Base-by-base conservation (phyloP, 805 yeast genomes). In the Lipomyces spencermartinsiae region DNA sequence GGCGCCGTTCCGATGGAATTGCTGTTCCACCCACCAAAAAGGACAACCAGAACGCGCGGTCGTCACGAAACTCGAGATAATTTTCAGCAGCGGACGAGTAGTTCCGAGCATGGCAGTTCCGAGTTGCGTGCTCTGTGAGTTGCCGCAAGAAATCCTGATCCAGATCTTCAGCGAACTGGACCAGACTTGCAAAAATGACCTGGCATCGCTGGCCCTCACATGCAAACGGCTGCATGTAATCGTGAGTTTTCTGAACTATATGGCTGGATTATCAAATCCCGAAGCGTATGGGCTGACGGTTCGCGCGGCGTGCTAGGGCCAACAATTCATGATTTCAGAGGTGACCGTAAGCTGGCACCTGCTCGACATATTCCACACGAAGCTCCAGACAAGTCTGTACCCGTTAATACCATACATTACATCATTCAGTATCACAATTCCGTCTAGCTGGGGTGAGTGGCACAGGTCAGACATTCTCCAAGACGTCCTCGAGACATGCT, bases 361-460 rank as follows among this genome's bases (percentile, higher is more conserved):
- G 12, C 66, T 68, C 31, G 71, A 68, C 53, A 54, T 53, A 12
- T 62, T 68, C 62, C 33, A 60, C 51, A 29, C 25, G 16, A 34
- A 62, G 59, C 35, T 65, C 37, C 54, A 56, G 37, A 59, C 57
- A 16, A 43, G 65, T 9, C 53, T 69, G 10, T 25, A 37, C 2
- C 22, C 59, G n/a, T 31, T 66, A n/a, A 33, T 35, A 4, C 51
- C 67, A 7, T 69, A 69, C 61, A 64, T 69, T n/a, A 59, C 65
- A 16, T 58, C 61, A 12, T 58, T 69, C 53, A n/a, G 53, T 14
- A 69, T 69, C 39, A 49, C 31, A 2, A 57, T 68, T 34, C 69
- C 71, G 2, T 69, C 71, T 16, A 65, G 70, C 58, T 68, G 72
- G 71, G 72, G 72, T n/a, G 72, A 69, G 59, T 69, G 72, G 72